These are phyloP conservation scores for Thermothielavioides terrestris DNA, from an alignment of 495 filamentous ascomycete genomes.

Conservation along the genomic window DNA sequence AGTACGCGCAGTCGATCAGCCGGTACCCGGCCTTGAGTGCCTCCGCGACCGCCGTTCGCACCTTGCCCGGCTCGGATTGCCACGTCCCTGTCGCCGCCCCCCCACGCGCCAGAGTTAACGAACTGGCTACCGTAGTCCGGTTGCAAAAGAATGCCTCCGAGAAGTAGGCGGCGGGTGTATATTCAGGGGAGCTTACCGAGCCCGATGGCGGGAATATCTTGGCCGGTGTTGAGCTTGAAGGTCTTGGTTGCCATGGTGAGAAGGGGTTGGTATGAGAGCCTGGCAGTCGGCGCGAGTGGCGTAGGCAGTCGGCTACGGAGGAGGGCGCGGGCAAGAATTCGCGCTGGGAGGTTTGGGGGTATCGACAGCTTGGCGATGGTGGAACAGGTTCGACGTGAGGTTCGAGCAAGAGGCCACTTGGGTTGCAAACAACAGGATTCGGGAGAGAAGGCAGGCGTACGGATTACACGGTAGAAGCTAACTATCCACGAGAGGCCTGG, in stretches of 20 bases:
- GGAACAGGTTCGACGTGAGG: not conserved
- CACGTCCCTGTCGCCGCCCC: conserved; percentile 63
- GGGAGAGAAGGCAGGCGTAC: conserved; percentile 2
- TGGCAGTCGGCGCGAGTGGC: not conserved
- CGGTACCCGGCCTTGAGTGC: conserved; percentile 57
- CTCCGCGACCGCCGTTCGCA: conserved; percentile 43
- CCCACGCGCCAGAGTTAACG: too few species aligned
- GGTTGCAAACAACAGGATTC: not conserved
- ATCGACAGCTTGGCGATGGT: not conserved
- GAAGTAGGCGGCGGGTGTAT: not conserved
- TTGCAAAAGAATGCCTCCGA: not conserved
- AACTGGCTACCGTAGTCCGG: too few species aligned
- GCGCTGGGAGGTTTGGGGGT: not conserved
- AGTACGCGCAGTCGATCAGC: conserved; percentile 53
- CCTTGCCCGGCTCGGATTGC: conserved; percentile 60
- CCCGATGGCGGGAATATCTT: conserved; percentile 65
- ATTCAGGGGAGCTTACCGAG: conserved; percentile 49
- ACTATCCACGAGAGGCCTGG: not conserved
- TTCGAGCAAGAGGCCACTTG: not conserved
- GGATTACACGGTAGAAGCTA: conserved; percentile 4
- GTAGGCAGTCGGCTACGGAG: not conserved
- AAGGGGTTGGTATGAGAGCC: not conserved
- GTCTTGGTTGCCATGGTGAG: conserved; percentile 39
- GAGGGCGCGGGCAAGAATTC: not conserved
- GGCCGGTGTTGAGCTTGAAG: conserved; percentile 70